Evolutionary conservation across 768 basidiomycete genomes (phyloP), one percentile per base, ranked within the genome.

Genomic region (Trametes cubensis): DNA sequence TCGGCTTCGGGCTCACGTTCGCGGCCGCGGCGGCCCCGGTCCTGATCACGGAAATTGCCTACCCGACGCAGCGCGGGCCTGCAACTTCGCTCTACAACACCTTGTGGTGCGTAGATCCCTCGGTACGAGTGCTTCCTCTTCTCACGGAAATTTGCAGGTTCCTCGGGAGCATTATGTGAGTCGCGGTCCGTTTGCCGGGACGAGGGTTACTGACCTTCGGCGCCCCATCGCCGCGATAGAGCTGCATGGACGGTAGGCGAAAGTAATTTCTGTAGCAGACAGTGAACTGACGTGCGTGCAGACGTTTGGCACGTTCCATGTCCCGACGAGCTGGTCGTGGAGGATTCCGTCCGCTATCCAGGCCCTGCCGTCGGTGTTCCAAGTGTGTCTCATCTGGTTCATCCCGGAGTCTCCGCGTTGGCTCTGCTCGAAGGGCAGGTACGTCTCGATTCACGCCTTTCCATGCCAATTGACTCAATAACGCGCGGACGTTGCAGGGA

Each of bases 11-110:
- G 23, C 73, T 77, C 44, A 73, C 75, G 5, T 78, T 81, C 61
- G 76, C 77, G 13, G 68, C 71, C 14, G 74, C 73, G 50, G 76
- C 82, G 38, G 80, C 83, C 4, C 83, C 82, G 6, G 69, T 83
- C 23, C 75, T 84, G 18, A 73, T 83, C 60, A 79, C 81, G 41
- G 82, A 85, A 72, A 67, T 84, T 20, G 77, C 82, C 1, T 82
- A 81, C 67, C 81, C 80, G 14, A 76, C 79, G 10, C 79, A 83
- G 64, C 80, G 81, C 42, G 79, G 73, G 14, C 75, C 74, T 2
- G 59, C 80, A 54, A 84, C 81, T 13, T 78, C 79, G 15, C 67
- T 76, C 30, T 81, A 79, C 68, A 79, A 79, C 70, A 71, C 74
- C 14, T 70, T 81, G 21, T 81, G 80, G 81, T 81, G 68, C 21